Conservation (phyloP, 768 basidiomycete genomes). For the Hemileccinum impolitum region DNA sequence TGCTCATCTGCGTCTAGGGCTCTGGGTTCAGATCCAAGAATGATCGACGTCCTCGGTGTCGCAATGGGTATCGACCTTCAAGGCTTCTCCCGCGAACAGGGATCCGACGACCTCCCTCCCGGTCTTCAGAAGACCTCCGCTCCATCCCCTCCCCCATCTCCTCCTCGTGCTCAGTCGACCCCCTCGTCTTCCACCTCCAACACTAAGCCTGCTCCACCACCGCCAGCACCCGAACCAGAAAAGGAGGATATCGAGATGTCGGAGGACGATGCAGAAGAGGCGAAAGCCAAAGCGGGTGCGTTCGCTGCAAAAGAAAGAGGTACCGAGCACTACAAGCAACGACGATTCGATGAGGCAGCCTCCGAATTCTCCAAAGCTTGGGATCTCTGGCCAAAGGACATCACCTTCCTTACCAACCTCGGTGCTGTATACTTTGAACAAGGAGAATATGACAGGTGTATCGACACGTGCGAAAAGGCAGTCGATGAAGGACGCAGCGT, state of each 20-base stretch:
- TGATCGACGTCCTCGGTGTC: slow-evolving; percentile 91
- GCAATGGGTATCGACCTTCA: slow-evolving; percentile 93
- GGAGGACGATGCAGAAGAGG: slow-evolving; percentile 67
- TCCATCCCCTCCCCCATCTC: slow-evolving; percentile 22
- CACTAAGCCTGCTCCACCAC: slow-evolving; percentile 37
- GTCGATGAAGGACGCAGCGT: slow-evolving; percentile 89
- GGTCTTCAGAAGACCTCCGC: slow-evolving; percentile 38
- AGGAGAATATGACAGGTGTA: slow-evolving; percentile 85
- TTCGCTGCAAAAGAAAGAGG: slow-evolving; percentile 79
- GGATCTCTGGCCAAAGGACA: slow-evolving; percentile 90
- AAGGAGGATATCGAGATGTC: slow-evolving; percentile 63
- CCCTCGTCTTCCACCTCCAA: slow-evolving; percentile 43
- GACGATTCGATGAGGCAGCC: slow-evolving; percentile 75
- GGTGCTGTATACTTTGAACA: slow-evolving; percentile 92
- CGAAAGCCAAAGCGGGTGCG: slow-evolving; percentile 71
- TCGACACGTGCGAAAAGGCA: slow-evolving; percentile 93
- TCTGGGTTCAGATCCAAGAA: slow-evolving; percentile 72
- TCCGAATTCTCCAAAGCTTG: slow-evolving; percentile 82
- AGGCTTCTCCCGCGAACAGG: slow-evolving; percentile 80
- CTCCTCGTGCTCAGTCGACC: slow-evolving; percentile 30
- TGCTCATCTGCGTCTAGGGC: slow-evolving; percentile 36
- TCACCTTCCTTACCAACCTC: slow-evolving; percentile 90
- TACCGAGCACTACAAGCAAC: slow-evolving; percentile 79
- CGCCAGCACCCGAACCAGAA: slow-evolving; percentile 40
- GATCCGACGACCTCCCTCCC: slow-evolving; percentile 74